Conservation (phyloP, 805 yeast genomes). For the Barnettozyma pratensis region DNA sequence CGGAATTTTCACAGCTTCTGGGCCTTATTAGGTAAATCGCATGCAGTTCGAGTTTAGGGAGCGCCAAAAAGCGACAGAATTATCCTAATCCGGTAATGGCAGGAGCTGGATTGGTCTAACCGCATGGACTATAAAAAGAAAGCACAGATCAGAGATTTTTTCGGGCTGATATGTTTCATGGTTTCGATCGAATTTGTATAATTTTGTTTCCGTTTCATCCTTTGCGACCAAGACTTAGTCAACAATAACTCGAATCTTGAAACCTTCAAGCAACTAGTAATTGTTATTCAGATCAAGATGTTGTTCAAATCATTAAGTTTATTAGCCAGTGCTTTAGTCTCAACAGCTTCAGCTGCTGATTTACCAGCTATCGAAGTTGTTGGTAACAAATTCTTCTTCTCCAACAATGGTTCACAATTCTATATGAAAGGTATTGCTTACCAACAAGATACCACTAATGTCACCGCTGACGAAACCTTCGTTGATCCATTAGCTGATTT, state of each 20-base stretch:
- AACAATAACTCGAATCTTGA: too few relatives aligned
- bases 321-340: slow-evolving; percentile 32
- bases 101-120: neutral
- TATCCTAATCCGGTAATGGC: neutral
- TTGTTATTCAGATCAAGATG: slow-evolving; percentile 19
- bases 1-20: neutral
- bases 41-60: neutral
- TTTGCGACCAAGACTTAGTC: neutral
- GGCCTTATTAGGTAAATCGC: neutral
- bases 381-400: slow-evolving; percentile 73
- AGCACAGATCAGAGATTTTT: neutral
- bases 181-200: too few relatives aligned
- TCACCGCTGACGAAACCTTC: slow-evolving; percentile 41
- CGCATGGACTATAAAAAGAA: neutral
- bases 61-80: neutral
- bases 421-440: slow-evolving; percentile 76
- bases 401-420: slow-evolving; percentile 76
- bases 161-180: neutral
- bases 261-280: neutral
- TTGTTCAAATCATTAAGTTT: slow-evolving; percentile 28
- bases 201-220: neutral
- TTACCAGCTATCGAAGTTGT: slow-evolving; percentile 65
- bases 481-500: slow-evolving; percentile 69
- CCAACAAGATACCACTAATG: slow-evolving; percentile 59
- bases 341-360: slow-evolving; percentile 34